Conservation (phyloP, 192 early-diverging fungal genomes). For the Coemansia asiatica region DNA sequence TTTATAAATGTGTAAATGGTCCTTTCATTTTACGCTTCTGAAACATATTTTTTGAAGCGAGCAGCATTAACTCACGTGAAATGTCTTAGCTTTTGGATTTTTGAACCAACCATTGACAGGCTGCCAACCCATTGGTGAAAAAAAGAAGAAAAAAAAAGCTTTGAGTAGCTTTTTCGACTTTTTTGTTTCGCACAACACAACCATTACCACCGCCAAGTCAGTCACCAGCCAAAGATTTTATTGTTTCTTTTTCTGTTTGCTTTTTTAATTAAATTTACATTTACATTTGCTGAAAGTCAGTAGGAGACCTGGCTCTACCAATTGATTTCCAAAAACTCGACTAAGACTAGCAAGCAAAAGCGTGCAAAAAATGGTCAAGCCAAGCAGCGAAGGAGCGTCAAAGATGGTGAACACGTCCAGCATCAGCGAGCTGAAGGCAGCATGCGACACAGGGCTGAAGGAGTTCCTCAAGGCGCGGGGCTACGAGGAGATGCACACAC, state of each 20-base stretch:
- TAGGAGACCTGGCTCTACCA: too few relatives aligned
- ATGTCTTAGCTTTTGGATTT: not conserved
- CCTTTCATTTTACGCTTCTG: not conserved
- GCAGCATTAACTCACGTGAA: too few relatives aligned
- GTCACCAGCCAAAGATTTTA: not conserved
- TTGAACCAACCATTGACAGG: not conserved
- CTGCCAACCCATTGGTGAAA: not conserved
- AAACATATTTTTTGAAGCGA: not conserved
- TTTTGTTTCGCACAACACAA: too few relatives aligned
- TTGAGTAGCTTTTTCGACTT: too few relatives aligned
- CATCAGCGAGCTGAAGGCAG: slow-evolving; percentile 59
- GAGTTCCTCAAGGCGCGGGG: slow-evolving; percentile 48
- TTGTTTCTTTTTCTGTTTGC: too few relatives aligned
- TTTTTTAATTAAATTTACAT: too few relatives aligned
- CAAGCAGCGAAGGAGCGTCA: not conserved
- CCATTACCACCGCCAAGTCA: too few relatives aligned
- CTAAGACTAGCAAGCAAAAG: not conserved
- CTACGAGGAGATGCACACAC: slow-evolving; percentile 73
- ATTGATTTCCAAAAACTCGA: not conserved
- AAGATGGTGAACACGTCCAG: slow-evolving; percentile 55
- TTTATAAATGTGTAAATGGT: too few relatives aligned
- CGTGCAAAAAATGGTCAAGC: slow-evolving; percentile 3
- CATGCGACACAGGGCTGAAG: slow-evolving; percentile 65
- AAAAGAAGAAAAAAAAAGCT: too few relatives aligned
- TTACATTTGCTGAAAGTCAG: too few relatives aligned